These are phyloP conservation scores for Rhodosporidiobolus sp. DNA, from an alignment of 768 basidiomycete genomes.

Conservation along the genomic window DNA sequence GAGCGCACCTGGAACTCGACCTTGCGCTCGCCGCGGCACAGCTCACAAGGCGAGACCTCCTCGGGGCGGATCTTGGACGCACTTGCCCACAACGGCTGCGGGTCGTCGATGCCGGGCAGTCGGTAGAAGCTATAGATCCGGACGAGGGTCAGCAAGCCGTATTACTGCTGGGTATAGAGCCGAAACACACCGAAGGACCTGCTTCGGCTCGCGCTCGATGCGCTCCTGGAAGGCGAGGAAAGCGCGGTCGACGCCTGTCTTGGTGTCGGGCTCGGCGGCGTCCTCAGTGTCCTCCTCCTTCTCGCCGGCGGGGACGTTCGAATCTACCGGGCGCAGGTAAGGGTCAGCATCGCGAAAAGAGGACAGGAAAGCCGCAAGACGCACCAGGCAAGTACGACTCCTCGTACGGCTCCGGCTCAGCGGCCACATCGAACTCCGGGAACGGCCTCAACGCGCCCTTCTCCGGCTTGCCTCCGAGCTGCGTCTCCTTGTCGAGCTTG, in stretches of 20 bases:
- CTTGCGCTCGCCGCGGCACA: conserved; percentile 29
- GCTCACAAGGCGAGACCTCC: conserved; percentile 19
- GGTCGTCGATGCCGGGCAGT: conserved; percentile 30
- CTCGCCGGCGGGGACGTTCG: conserved; percentile 5
- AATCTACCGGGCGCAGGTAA: background rate
- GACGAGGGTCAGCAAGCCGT: rapidly evolving
- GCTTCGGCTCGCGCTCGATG: conserved; percentile 39
- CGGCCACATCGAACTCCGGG: conserved; percentile 28
- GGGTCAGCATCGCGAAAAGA: rapidly evolving
- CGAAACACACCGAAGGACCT: conserved; percentile 39
- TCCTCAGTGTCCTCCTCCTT: conserved; percentile 30
- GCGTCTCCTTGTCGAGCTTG: background rate
- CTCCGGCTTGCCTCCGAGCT: background rate
- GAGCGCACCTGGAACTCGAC: conserved; percentile 42
- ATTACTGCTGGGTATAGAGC: background rate
- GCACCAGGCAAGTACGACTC: conserved; percentile 33
- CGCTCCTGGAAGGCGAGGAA: conserved; percentile 43
- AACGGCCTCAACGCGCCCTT: conserved; percentile 1
- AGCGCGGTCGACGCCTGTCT: conserved; percentile 35
- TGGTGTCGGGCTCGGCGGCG: conserved; percentile 36
- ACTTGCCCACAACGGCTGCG: conserved; percentile 30
- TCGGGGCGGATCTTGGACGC: conserved; percentile 7
- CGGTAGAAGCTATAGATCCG: conserved; percentile 40
- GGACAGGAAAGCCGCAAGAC: background rate
- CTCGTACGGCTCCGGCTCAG: conserved; percentile 36